phyloP scores from a whole-genome alignment of 2,329 filamentous ascomycete genomes.

The Pseudocercospora crystallina region DNA sequence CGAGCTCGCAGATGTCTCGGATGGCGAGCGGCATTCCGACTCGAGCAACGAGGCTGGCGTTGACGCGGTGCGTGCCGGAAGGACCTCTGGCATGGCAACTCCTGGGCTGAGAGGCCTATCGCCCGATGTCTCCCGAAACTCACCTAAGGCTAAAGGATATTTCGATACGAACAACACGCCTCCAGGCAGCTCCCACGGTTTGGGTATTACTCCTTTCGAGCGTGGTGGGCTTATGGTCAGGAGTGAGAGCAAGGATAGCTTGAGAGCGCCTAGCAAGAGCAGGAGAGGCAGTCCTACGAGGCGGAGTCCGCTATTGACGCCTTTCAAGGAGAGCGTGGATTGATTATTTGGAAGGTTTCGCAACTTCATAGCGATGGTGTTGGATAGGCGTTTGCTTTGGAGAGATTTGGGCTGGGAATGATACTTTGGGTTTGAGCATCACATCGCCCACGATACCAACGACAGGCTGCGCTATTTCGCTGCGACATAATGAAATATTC shows the following conservation, averaged over 20 bases:
- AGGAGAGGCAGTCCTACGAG: slow-evolving; percentile 51
- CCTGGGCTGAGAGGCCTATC: slow-evolving; percentile 44
- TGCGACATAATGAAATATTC: too few relatives aligned
- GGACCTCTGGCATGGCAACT: slow-evolving; percentile 66
- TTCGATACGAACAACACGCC: slow-evolving; percentile 46
- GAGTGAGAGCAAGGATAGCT: slow-evolving; percentile 81
- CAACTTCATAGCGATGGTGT: slow-evolving; percentile 10
- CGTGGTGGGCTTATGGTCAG: slow-evolving; percentile 73
- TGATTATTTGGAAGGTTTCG: slow-evolving; percentile 18
- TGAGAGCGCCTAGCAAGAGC: slow-evolving; percentile 58
- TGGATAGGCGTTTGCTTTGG: slow-evolving; percentile 1
- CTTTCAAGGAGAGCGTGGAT: slow-evolving; percentile 38
- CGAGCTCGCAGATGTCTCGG: slow-evolving; percentile 69
- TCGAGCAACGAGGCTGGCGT: slow-evolving; percentile 17
- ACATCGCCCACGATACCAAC: too few relatives aligned
- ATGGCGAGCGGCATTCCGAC: slow-evolving; percentile 43
- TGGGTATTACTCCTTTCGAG: slow-evolving; percentile 48
- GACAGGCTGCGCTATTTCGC: too few relatives aligned
- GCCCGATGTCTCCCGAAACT: slow-evolving; percentile 30
- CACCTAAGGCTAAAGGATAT: slow-evolving; percentile 34
- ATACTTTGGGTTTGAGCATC: too few relatives aligned
- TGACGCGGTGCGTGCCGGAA: slow-evolving; percentile 51
- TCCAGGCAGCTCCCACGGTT: slow-evolving; percentile 26
- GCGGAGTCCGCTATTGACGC: slow-evolving; percentile 39
- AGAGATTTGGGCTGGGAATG: too few relatives aligned